phyloP scores from a whole-genome alignment of 169 alveolate species.

The Plasmodium vivax region DNA sequence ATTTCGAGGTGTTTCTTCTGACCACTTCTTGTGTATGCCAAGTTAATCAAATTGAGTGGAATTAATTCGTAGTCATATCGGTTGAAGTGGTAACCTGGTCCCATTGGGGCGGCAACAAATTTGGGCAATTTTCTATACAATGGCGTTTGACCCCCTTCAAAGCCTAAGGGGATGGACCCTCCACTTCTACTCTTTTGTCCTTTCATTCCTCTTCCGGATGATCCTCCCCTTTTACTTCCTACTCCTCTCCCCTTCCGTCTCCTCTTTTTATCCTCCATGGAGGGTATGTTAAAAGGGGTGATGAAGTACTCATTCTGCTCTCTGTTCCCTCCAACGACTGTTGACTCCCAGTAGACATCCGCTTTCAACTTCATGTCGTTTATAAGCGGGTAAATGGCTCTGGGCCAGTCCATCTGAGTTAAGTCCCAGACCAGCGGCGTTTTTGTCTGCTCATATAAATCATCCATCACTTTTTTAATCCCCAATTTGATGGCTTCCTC shows the following conservation, averaged over 20 bases:
- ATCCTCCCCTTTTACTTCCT: slow-evolving; percentile 86
- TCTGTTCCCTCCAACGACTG: slow-evolving; percentile 83
- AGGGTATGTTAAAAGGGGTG: slow-evolving; percentile 79
- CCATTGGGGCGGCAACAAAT: slow-evolving; percentile 84
- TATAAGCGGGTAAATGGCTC: slow-evolving; percentile 76
- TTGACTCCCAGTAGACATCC: slow-evolving; percentile 81
- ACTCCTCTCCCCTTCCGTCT: slow-evolving; percentile 86
- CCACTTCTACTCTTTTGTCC: slow-evolving; percentile 87
- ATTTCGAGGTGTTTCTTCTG: slow-evolving; percentile 78
- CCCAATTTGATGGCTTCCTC: slow-evolving; percentile 58
- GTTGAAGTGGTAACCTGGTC: slow-evolving; percentile 82
- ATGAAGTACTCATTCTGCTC: slow-evolving; percentile 77
- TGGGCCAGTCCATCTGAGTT: slow-evolving; percentile 80
- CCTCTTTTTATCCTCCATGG: slow-evolving; percentile 78
- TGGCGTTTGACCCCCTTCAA: slow-evolving; percentile 87
- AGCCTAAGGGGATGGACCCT: slow-evolving; percentile 77
- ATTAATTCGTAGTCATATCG: slow-evolving; percentile 80
- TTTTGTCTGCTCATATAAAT: slow-evolving; percentile 70
- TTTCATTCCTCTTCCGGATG: slow-evolving; percentile 84
- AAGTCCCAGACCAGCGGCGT: slow-evolving; percentile 83
- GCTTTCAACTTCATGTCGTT: slow-evolving; percentile 77
- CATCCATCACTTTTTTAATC: slow-evolving; percentile 49
- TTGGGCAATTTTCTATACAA: slow-evolving; percentile 84
- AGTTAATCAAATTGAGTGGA: slow-evolving; percentile 78
- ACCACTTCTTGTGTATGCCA: slow-evolving; percentile 72